A percentile compares a stretch with the other conserved stretches of the same genome.
Evolutionary conservation across 495 filamentous ascomycete species (phyloP).

Genomic region (Xylaria nigripes): DNA sequence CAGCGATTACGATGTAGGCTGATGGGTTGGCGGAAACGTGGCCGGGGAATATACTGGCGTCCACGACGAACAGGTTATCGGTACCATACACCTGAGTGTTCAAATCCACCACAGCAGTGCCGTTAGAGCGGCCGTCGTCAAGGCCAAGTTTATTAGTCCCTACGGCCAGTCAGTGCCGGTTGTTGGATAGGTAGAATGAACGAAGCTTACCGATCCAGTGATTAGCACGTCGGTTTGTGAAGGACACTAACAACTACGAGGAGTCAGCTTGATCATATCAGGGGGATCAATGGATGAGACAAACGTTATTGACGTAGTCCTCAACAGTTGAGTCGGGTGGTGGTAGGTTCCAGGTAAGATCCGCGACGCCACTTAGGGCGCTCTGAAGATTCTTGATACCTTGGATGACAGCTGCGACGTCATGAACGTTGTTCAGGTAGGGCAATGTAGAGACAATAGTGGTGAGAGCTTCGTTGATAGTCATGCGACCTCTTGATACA

Average conservation of each 20-base stretch:
- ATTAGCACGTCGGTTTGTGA: slow-evolving; percentile 46
- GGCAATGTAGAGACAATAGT: slow-evolving; percentile 48
- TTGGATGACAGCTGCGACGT: slow-evolving; percentile 39
- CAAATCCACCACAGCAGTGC: slow-evolving; percentile 53
- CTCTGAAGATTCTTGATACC: slow-evolving; percentile 54
- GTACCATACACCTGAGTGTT: slow-evolving; percentile 60
- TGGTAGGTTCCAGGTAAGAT: slow-evolving; percentile 42
- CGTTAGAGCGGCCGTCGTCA: slow-evolving; percentile 47
- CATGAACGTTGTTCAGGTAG: slow-evolving; percentile 46
- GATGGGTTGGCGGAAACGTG: slow-evolving; percentile 47
- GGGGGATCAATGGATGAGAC: background rate
- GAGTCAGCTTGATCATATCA: slow-evolving; percentile 9
- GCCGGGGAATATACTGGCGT: slow-evolving; percentile 49
- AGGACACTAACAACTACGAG: slow-evolving; percentile 31
- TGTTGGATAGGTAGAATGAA: background rate
- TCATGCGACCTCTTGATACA: slow-evolving; percentile 53
- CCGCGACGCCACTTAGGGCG: slow-evolving; percentile 43
- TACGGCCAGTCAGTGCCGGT: background rate
- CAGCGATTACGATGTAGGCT: slow-evolving; percentile 44
- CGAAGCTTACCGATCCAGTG: slow-evolving; percentile 43
- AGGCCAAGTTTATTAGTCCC: slow-evolving; percentile 52
- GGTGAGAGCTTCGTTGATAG: slow-evolving; percentile 48
- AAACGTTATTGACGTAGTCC: slow-evolving; percentile 39
- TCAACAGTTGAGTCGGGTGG: slow-evolving; percentile 38
- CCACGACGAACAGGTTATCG: slow-evolving; percentile 51